Conservation (phyloP, 2,329 filamentous ascomycete species). For the Fusarium humuli region DNA sequence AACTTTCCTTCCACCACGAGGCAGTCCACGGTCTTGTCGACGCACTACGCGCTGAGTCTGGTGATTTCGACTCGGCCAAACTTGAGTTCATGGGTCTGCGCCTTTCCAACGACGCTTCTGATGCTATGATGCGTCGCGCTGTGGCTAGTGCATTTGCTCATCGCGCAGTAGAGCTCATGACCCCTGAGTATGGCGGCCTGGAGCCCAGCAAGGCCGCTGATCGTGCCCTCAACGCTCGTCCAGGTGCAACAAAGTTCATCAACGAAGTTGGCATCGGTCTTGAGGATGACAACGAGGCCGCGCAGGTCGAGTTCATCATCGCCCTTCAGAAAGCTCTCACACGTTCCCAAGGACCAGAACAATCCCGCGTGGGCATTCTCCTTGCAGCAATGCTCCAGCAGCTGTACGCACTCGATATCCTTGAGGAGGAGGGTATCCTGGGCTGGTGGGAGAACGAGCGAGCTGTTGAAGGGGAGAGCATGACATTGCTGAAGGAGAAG, state of each 20-base stretch:
- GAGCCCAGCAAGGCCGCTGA: slow-evolving; percentile 74
- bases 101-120: slow-evolving; percentile 89
- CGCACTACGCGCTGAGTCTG: slow-evolving; percentile 78
- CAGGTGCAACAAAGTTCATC: slow-evolving; percentile 67
- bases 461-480: slow-evolving; percentile 73
- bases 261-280: slow-evolving; percentile 70
- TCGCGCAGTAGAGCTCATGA: slow-evolving; percentile 76
- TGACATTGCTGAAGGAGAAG: slow-evolving; percentile 78
- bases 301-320: slow-evolving; percentile 88
- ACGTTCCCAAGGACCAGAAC: slow-evolving; percentile 69
- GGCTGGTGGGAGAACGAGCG: slow-evolving; percentile 86
- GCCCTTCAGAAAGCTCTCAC: slow-evolving; percentile 84
- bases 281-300: slow-evolving; percentile 66
- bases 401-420: slow-evolving; percentile 83
- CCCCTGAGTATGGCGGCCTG: slow-evolving; percentile 62
- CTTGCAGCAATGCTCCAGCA: slow-evolving; percentile 85
- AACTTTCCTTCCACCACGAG: slow-evolving; percentile 80
- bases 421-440: slow-evolving; percentile 90
- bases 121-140: slow-evolving; percentile 86
- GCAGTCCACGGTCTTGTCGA: slow-evolving; percentile 89
- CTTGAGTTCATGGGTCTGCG: slow-evolving; percentile 95
- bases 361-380: slow-evolving; percentile 66
- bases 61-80: slow-evolving; percentile 84
- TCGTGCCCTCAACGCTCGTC: slow-evolving; percentile 66
- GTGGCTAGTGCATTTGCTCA: slow-evolving; percentile 88